phyloP scores from a whole-genome alignment of 768 basidiomycete genomes.

The Rhizopogon roseolus region DNA sequence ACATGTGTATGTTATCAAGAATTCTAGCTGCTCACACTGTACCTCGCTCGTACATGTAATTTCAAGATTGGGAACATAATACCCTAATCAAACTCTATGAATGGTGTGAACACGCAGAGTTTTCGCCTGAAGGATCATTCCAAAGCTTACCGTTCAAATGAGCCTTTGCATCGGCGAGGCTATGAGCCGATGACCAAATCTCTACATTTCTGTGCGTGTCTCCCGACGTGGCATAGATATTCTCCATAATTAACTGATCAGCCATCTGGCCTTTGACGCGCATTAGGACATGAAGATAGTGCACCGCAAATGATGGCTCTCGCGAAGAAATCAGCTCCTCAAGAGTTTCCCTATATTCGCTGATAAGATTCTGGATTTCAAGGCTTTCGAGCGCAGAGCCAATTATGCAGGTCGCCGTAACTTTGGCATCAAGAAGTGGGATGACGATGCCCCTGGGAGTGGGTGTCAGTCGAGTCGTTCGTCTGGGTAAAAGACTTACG shows the following conservation, averaged over 20 bases:
- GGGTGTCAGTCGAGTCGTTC: not conserved
- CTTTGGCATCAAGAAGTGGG: not conserved
- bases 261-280: not conserved
- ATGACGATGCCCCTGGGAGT: not conserved
- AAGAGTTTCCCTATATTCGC: not conserved
- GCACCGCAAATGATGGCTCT: not conserved
- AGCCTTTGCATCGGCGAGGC: constrained; percentile 2
- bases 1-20: too few relatives aligned
- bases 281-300: not conserved
- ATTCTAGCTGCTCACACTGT: too few relatives aligned
- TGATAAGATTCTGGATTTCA: not conserved
- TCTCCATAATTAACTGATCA: not conserved
- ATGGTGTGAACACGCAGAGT: not conserved
- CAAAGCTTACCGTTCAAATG: not conserved
- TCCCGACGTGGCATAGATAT: not conserved
- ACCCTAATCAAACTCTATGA: too few relatives aligned
- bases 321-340: not conserved
- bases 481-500: not conserved
- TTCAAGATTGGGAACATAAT: too few relatives aligned
- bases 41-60: too few relatives aligned
- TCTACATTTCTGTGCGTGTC: not conserved
- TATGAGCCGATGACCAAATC: not conserved
- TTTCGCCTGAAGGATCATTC: not conserved
- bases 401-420: not conserved
- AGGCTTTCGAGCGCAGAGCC: not conserved